Conservation (phyloP, 2,329 filamentous ascomycete species). For the Dryadomyces quercus-mongolicae region DNA sequence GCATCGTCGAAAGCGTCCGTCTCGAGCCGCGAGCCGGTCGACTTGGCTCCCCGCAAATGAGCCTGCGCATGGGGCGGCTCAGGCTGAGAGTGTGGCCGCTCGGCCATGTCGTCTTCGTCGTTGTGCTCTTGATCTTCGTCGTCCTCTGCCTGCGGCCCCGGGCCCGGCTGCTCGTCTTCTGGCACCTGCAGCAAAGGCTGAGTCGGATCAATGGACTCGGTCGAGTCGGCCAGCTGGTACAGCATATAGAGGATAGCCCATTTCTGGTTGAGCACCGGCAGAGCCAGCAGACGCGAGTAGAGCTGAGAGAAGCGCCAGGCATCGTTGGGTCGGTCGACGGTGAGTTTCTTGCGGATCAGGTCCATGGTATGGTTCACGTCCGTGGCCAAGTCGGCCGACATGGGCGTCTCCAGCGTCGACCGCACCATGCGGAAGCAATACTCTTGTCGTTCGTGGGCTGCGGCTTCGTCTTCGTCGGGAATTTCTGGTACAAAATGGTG, state of each 20-base stretch:
- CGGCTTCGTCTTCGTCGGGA: conserved; percentile 53
- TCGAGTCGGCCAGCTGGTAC: conserved; percentile 65
- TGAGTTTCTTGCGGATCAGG: conserved; percentile 78
- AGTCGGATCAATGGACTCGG: conserved; percentile 39
- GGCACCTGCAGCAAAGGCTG: conserved; percentile 25
- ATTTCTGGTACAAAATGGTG: conserved; percentile 58
- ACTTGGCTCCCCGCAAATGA: conserved; percentile 12
- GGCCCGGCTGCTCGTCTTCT: not conserved
- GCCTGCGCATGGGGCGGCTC: not conserved
- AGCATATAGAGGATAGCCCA: conserved; percentile 93
- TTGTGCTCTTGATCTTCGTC: conserved; percentile 1
- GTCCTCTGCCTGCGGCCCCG: conserved; percentile 3
- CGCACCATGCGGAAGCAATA: conserved; percentile 41
- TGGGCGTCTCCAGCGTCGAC: conserved; percentile 37
- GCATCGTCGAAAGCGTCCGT: conserved; percentile 39
- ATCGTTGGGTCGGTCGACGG: conserved; percentile 65
- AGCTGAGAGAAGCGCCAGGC: conserved; percentile 81
- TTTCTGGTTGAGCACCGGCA: conserved; percentile 88
- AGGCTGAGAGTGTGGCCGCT: conserved; percentile 13
- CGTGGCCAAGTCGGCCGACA: conserved; percentile 41
- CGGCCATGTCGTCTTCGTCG: not conserved
- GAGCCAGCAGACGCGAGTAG: conserved; percentile 77
- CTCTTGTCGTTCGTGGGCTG: conserved; percentile 56
- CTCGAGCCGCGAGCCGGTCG: conserved; percentile 26
- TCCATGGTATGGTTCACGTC: conserved; percentile 89